Percentiles rank a stretch among this genome's conserved stretches.
Conservation (phyloP, 768 basidiomycete genomes). For the Lactarius tabidus region DNA sequence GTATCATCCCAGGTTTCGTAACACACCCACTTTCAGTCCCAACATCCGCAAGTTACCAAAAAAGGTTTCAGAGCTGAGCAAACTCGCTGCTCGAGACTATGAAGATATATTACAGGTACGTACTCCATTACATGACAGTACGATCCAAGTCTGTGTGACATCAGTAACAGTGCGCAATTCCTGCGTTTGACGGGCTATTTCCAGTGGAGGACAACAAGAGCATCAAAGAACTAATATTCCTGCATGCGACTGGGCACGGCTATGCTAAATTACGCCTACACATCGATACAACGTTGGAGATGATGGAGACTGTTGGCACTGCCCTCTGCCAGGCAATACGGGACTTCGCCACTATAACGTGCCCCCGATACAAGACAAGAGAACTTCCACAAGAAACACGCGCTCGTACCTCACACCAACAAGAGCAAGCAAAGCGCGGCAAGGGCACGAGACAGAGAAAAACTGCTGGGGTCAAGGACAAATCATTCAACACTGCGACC, state of each 20-base stretch:
- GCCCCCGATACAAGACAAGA: not conserved
- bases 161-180: not conserved
- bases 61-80: not conserved
- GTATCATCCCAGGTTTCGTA: too few species aligned
- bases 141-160: too few species aligned
- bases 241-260: not conserved
- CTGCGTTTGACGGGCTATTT: slow-evolving; percentile 25
- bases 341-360: not conserved
- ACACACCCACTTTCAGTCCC: not conserved
- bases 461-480: too few species aligned
- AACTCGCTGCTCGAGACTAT: not conserved
- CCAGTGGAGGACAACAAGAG: slow-evolving; percentile 37
- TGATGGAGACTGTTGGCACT: not conserved
- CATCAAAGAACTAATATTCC: slow-evolving; percentile 31
- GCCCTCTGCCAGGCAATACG: not conserved
- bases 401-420: too few species aligned
- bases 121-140: too few species aligned
- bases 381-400: not conserved
- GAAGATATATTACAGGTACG: not conserved
- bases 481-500: too few species aligned
- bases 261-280: not conserved
- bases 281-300: not conserved
- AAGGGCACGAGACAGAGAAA: too few species aligned
- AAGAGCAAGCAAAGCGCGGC: too few species aligned
- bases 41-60: not conserved